A percentile compares a stretch with the other conserved stretches of the same genome.
Conservation (phyloP, 139 green algal species). For the Chlamydomonas urium region DNA sequence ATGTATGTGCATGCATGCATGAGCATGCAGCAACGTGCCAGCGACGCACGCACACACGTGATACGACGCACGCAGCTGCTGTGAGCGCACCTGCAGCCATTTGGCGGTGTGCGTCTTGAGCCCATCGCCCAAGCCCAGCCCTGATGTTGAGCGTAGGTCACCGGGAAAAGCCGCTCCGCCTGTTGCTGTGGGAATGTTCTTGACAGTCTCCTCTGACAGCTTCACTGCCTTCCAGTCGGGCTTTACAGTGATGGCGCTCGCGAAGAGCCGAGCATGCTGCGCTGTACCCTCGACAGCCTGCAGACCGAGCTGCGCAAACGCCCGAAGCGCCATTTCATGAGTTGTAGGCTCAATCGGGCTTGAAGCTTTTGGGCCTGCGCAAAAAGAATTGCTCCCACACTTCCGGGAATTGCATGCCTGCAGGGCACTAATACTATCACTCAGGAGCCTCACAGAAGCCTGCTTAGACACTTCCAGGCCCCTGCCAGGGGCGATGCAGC, state of each 20-base stretch:
- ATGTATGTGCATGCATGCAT: too few species aligned
- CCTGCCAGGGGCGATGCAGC: too few species aligned
- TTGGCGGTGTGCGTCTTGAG: constrained; percentile 79
- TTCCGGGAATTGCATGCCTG: too few species aligned
- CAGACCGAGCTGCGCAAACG: not conserved
- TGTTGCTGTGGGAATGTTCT: constrained; percentile 20
- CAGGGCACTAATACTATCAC: too few species aligned
- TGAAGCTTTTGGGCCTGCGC: too few species aligned
- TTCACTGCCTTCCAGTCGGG: constrained; percentile 28
- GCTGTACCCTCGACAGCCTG: not conserved
- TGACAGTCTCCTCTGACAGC: constrained; percentile 20
- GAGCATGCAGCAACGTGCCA: not conserved
- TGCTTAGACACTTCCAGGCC: too few species aligned
- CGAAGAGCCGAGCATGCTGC: not conserved
- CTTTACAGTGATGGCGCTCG: not conserved
- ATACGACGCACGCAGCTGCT: too few species aligned
- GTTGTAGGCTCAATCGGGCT: too few species aligned
- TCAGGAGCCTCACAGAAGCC: too few species aligned
- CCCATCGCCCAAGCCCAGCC: constrained; percentile 72
- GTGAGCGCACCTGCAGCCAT: constrained; percentile 83
- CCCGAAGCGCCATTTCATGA: too few species aligned
- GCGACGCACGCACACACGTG: too few species aligned
- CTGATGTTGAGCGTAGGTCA: constrained; percentile 50
- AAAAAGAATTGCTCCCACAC: too few species aligned
- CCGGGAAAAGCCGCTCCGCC: constrained; percentile 14